These are phyloP conservation scores for Hortaea sp. DNA, from an alignment of 2,329 filamentous ascomycete genomes.

Conservation along the genomic window DNA sequence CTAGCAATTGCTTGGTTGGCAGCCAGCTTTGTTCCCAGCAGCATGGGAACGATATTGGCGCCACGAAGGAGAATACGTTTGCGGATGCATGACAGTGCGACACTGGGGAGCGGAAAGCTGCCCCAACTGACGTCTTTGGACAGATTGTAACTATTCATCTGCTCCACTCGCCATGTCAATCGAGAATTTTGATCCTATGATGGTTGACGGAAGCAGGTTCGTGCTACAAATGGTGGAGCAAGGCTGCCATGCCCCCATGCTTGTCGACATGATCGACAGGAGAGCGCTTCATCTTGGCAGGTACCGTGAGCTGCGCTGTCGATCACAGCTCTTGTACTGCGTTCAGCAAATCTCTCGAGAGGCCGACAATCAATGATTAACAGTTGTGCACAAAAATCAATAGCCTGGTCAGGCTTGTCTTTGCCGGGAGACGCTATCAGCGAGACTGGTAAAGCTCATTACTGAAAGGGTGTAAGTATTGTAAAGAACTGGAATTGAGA, in stretches of 20 bases:
- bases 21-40: too few species aligned
- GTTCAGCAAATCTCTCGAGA: not conserved
- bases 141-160: too few species aligned
- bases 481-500: too few species aligned
- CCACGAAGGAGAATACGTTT: too few species aligned
- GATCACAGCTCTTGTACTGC: not conserved
- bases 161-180: not conserved
- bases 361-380: not conserved
- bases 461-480: too few species aligned
- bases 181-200: not conserved
- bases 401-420: not conserved
- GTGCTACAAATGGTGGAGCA: not conserved
- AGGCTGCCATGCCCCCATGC: not conserved
- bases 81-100: too few species aligned
- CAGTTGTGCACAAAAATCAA: not conserved
- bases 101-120: not conserved
- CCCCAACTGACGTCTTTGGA: not conserved
- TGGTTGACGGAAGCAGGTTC: not conserved
- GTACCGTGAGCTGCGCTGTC: not conserved
- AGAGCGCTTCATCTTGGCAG: not conserved
- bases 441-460: not conserved
- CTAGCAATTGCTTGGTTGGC: too few species aligned
- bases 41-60: too few species aligned
- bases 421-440: not conserved
- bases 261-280: not conserved